Percentiles rank a stretch among this genome's conserved stretches.
Evolutionary conservation across 129 eudicot genomes (phyloP).

Genomic region (Chrysanthemum seticuspe): DNA sequence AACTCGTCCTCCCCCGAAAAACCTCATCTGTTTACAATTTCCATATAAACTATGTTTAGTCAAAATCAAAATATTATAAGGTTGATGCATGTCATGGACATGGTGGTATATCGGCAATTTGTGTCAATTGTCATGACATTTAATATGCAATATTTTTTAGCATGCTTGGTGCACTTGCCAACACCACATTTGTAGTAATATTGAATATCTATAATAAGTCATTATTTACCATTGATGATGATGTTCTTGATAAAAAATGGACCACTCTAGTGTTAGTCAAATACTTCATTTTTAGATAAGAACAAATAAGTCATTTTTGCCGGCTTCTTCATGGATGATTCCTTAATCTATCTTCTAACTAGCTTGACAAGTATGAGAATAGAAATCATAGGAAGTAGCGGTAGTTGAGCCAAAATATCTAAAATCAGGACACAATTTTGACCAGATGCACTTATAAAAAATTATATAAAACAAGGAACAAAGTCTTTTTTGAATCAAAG

Average conservation of each 20-base stretch:
- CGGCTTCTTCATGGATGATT: conserved; percentile 17
- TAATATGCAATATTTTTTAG: not conserved
- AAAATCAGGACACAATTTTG: too few relatives aligned
- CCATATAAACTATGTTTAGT: too few relatives aligned
- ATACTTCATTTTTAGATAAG: not conserved
- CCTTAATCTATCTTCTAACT: conserved; percentile 1
- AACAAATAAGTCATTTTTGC: conserved; percentile 14
- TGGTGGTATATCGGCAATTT: conserved; percentile 13
- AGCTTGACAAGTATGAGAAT: too few relatives aligned
- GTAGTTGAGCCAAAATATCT: too few relatives aligned
- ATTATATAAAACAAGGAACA: too few relatives aligned
- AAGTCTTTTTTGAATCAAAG: too few relatives aligned
- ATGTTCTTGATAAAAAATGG: conserved; percentile 1
- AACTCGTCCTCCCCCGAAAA: too few relatives aligned
- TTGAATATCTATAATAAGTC: too few relatives aligned
- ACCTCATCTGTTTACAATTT: too few relatives aligned
- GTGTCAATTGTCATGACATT: conserved; percentile 1
- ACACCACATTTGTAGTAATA: too few relatives aligned
- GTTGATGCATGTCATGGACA: conserved; percentile 7
- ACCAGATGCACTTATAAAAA: too few relatives aligned
- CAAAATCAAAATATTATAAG: not conserved
- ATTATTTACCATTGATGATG: not conserved
- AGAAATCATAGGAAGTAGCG: too few relatives aligned
- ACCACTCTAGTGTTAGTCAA: conserved; percentile 18
- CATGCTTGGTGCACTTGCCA: not conserved